Conservation (phyloP, 164 flowering plant species). For the Santalum album region DNA sequence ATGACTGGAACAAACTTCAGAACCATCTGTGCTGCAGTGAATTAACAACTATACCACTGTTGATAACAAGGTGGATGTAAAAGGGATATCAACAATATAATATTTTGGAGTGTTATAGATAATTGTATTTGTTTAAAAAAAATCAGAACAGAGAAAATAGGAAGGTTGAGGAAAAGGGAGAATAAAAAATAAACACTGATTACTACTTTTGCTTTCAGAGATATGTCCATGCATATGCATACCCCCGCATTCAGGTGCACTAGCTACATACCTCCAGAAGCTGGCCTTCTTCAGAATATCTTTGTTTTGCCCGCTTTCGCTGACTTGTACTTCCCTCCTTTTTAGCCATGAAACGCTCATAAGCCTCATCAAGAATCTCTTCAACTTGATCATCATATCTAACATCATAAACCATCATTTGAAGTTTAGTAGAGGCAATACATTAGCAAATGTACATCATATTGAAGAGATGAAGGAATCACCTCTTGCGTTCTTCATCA, state of each 20-base stretch:
- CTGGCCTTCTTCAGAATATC: constrained; percentile 34
- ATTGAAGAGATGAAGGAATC: background rate
- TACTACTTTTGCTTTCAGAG: too few species aligned
- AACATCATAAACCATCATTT: constrained; percentile 3
- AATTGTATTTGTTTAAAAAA: too few species aligned
- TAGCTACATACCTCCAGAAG: constrained; percentile 46
- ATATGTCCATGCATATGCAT: too few species aligned
- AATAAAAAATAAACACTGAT: too few species aligned
- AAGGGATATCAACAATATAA: too few species aligned
- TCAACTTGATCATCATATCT: constrained; percentile 79
- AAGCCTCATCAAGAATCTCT: constrained; percentile 68
- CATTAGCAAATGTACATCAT: background rate
- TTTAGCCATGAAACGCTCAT: constrained; percentile 54
- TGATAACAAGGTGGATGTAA: too few species aligned
- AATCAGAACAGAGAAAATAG: too few species aligned
- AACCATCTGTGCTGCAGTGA: background rate
- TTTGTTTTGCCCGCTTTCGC: constrained; percentile 63
- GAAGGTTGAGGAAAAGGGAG: too few species aligned
- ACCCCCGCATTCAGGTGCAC: constrained; percentile 1
- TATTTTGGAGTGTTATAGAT: too few species aligned
- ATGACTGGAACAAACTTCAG: too few species aligned
- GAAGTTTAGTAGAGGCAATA: too few species aligned
- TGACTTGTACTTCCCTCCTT: constrained; percentile 68
- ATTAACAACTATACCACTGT: too few species aligned
- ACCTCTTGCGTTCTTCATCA: constrained; percentile 79